Base-by-base conservation (phyloP, 768 basidiomycete genomes). In the Kwoniella europaea region DNA sequence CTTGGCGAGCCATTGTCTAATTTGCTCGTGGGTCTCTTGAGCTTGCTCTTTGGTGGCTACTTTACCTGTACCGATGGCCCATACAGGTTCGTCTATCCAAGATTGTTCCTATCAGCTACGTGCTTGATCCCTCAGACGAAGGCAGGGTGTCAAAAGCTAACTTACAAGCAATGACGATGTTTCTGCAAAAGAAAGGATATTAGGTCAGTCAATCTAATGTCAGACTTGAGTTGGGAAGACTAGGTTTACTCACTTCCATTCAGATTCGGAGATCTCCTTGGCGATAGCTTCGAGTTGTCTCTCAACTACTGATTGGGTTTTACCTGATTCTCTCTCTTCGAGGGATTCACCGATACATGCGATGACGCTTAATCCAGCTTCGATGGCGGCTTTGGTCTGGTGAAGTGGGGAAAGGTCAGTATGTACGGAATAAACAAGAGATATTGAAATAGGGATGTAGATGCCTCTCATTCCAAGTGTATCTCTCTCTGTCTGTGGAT, bases 21-120 rank as follows among this genome's bases (percentile, higher is more conserved):
- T 90, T 70, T 91, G 89, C 50, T 87, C 88, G 80, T 99, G 97
- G 2, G 92, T 89, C 53, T 94, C 91, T 85, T 98, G 96, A 1
- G 97, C 97, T 86, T 98, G 92, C 50, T 69, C 60, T 59, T 92
- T 86, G 42, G 92, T 92, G 56, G 96, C 96, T 63, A 97, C 95
- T 84, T 92, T 96, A 73, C 96, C 96, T 13, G 96, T 98, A 58
- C 97, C 97, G 83, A 98, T 98, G 43, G 97, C 96, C 96, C 97
- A 98, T 18, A 98, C 80, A 53, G 80, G 83, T 67, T 82, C 82
- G 74, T 82, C 74, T 75, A 54, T 64, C 10, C 12, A 29, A 12
- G 15, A 41, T 10, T 13, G 15, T 29, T 22, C 35, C 7, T 1
- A 20, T 61, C 59, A 68, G 67, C 60, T 53, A 20, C 0, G 35